phyloP scores from a whole-genome alignment of 176 grass and related monocot species.

The Canna indica region DNA sequence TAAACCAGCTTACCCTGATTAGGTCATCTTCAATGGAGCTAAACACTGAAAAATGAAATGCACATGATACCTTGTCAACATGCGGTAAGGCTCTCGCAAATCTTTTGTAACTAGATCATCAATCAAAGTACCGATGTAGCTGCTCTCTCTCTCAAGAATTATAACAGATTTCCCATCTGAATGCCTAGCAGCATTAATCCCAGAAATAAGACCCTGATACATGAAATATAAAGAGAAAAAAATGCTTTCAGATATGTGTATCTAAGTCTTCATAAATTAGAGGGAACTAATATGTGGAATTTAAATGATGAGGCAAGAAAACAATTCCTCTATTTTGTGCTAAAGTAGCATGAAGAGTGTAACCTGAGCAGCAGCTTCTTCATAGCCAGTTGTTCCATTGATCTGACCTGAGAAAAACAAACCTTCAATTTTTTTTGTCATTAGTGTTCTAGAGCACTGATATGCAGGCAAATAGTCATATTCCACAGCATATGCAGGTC shows the following conservation, averaged over 20 bases:
- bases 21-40: not conserved
- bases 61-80: conserved; percentile 63
- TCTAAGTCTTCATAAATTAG: not conserved
- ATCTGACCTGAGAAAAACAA: conserved; percentile 99
- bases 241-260: conserved; percentile 1
- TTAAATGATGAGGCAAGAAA: not conserved
- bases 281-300: not conserved
- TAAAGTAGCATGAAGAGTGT: not conserved
- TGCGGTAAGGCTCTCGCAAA: conserved; percentile 90
- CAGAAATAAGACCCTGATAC: conserved; percentile 68
- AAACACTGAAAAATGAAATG: conserved; percentile 2
- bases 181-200: conserved; percentile 96
- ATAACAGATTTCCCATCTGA: conserved; percentile 71
- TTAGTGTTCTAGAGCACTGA: conserved; percentile 98
- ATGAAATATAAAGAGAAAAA: conserved; percentile 1
- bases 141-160: conserved; percentile 97
- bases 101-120: conserved; percentile 99
- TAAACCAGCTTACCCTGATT: not conserved
- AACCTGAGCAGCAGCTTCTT: conserved; percentile 96
- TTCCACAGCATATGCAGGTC: conserved; percentile 92
- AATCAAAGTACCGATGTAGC: conserved; percentile 90
- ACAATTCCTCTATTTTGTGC: not conserved
- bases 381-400: conserved; percentile 98
- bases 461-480: conserved; percentile 91
- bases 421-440: conserved; percentile 87